Base-by-base conservation (phyloP, 2,329 filamentous ascomycete species). In the Cryphonectria japonica region DNA sequence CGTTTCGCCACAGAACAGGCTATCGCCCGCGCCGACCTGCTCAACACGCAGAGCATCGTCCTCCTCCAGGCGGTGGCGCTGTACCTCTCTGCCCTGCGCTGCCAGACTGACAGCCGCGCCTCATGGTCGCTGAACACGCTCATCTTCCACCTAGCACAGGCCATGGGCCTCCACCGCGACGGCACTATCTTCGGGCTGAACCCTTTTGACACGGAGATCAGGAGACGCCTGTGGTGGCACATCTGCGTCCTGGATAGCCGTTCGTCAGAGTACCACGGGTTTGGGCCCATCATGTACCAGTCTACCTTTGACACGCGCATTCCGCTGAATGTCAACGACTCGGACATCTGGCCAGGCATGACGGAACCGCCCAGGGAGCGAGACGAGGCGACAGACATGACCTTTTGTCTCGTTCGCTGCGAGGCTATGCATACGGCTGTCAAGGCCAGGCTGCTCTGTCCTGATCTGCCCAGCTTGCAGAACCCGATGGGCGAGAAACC, bases 61-160 rank as follows among this genome's bases (percentile, higher is more conserved):
- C 83, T 89, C 0, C 78, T 91, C 0, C 89, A 91, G 76, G 87
- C 88, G 0, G 84, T 88, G 50, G 79, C 84, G 1, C 80, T 90
- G 1, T 90, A 87, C 73, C 79, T 91, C 3, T 78, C 85, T 22
- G 78, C 82, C 1, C 80, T 84, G 3, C 82, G 83, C 14, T 80
- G 80, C 34, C 80, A 83, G 29, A 84, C 85, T 60, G 82, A 82
- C 74, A 74, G 85, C 70, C 75, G 81, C 8, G 85, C 87, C 1
- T 83, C 88, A 16, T 91, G 89, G 87, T 86, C 88, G 62, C 81
- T 91, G 72, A 87, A 86, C 0, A 88, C 88, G 0, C 80, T 90
- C 8, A 84, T 85, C 9, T 83, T 87, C 22, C 79, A 85, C 6
- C 84, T 87, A 76, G 85, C 81, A 0, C 83, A 85, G n/a, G 80